These are phyloP conservation scores for Ceratorhiza oryzae-sativae DNA, from an alignment of 1,284 basidiomycete species.

Conservation along the genomic window DNA sequence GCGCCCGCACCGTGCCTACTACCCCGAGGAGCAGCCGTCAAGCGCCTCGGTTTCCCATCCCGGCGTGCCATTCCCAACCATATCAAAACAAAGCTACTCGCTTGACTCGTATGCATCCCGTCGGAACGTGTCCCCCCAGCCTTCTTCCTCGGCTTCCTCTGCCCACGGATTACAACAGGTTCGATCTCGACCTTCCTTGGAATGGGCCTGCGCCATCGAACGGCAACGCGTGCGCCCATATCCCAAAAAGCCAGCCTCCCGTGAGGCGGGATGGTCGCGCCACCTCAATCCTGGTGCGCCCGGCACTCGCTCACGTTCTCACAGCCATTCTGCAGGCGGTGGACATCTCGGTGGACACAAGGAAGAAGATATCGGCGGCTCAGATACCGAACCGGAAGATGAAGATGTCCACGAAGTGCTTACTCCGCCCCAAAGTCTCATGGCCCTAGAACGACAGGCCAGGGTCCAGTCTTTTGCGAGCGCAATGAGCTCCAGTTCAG, in stretches of 20 bases:
- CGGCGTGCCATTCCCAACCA: constrained; percentile 27
- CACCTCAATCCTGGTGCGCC: constrained; percentile 13
- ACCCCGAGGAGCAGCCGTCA: constrained; percentile 13
- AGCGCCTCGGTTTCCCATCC: constrained; percentile 8
- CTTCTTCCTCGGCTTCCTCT: constrained; percentile 19
- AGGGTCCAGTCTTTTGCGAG: constrained; percentile 21
- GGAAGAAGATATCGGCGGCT: constrained; percentile 19
- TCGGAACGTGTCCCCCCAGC: constrained; percentile 16
- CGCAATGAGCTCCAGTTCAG: constrained; percentile 23
- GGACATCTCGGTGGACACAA: constrained; percentile 20
- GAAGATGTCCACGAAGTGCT: constrained; percentile 27
- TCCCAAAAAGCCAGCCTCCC: constrained; percentile 30
- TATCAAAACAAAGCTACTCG: constrained; percentile 28
- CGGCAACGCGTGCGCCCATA: constrained; percentile 33
- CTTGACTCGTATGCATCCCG: constrained; percentile 36
- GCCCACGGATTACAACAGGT: constrained; percentile 16
- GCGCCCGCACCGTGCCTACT: constrained; percentile 20
- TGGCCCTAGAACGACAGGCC: constrained; percentile 25
- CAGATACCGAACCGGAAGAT: constrained; percentile 35
- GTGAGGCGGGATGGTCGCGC: constrained; percentile 30
- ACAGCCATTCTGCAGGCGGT: constrained; percentile 22
- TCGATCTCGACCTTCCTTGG: constrained; percentile 24
- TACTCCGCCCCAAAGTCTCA: constrained; percentile 29
- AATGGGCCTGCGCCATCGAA: constrained; percentile 35
- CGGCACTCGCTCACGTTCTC: constrained; percentile 34